Percentiles rank a stretch among this genome's conserved stretches.
These are phyloP conservation scores for Neonectria coccinea DNA, from an alignment of 2,329 filamentous ascomycete genomes.

Conservation along the genomic window DNA sequence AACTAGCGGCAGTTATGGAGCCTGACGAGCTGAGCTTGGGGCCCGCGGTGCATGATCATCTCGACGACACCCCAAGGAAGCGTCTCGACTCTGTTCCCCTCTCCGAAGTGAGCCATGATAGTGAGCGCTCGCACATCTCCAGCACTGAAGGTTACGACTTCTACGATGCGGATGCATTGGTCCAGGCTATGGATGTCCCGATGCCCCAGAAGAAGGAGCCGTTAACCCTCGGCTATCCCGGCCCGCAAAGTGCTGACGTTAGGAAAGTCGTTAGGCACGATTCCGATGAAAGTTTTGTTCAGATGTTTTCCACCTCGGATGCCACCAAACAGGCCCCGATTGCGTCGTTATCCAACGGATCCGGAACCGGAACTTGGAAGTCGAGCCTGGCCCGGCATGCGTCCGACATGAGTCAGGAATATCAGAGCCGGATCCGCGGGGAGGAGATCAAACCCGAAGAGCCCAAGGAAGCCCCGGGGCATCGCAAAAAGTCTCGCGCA, in stretches of 20 bases:
- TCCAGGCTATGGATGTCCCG: constrained; percentile 66
- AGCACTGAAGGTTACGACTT: constrained; percentile 74
- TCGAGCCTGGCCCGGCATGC: constrained; percentile 46
- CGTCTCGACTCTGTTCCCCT: constrained; percentile 64
- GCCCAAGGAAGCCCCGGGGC: constrained; percentile 19
- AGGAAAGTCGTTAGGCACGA: constrained; percentile 58
- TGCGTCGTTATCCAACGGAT: constrained; percentile 25
- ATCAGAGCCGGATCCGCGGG: constrained; percentile 60
- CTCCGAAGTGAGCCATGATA: constrained; percentile 64
- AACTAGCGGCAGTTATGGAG: constrained; percentile 62
- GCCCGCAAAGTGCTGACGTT: constrained; percentile 44
- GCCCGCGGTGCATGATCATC: constrained; percentile 57
- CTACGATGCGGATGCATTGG: constrained; percentile 69
- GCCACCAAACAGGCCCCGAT: constrained; percentile 49
- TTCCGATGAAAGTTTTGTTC: constrained; percentile 68
- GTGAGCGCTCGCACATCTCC: constrained; percentile 59
- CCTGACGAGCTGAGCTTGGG: constrained; percentile 64
- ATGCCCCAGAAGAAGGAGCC: constrained; percentile 54
- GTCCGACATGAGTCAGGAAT: constrained; percentile 53
- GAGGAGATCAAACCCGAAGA: constrained; percentile 48
- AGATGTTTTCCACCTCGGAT: constrained; percentile 70
- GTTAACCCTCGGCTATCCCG: constrained; percentile 49
- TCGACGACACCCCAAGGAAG: constrained; percentile 53
- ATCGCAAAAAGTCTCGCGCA: constrained; percentile 3
- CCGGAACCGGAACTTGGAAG: constrained; percentile 36